Percentiles rank a stretch among this genome's conserved stretches.
Evolutionary conservation across 306 rosid species (phyloP).

Genomic region (Astragalus glycyphyllos): DNA sequence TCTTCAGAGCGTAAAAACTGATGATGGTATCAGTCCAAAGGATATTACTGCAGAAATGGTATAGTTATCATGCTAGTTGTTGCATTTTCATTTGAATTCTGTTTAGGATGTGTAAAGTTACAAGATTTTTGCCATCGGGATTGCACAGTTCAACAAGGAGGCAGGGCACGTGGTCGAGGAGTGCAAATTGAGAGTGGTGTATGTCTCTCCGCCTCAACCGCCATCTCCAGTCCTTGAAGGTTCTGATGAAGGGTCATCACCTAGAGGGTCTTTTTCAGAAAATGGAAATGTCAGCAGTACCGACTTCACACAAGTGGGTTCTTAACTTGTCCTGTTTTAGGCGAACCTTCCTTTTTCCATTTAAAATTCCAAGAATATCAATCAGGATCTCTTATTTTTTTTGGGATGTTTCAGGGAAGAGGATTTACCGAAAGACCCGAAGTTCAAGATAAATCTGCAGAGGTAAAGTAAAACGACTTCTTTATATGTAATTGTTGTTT

Average conservation of each 20-base stretch:
- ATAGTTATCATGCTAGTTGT: conserved; percentile 37
- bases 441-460: conserved; percentile 66
- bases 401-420: conserved; percentile 60
- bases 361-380: conserved; percentile 10
- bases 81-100: conserved; percentile 27
- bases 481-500: conserved; percentile 11
- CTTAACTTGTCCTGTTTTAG: conserved; percentile 39
- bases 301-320: conserved; percentile 66
- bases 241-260: conserved; percentile 97
- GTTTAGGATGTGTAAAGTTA: conserved; percentile 38
- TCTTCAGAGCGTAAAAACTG: conserved; percentile 83
- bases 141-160: conserved; percentile 84
- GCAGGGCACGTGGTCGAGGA: conserved; percentile 94
- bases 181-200: conserved; percentile 89
- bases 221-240: conserved; percentile 98
- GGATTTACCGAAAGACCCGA: conserved; percentile 60
- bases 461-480: conserved; percentile 54
- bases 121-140: conserved; percentile 43
- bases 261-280: conserved; percentile 85
- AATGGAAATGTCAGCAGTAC: conserved; percentile 68
- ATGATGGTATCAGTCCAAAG: conserved; percentile 61
- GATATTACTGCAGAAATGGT: conserved; percentile 89
- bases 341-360: not conserved
- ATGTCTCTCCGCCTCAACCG: conserved; percentile 89
- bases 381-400: conserved; percentile 34